phyloP scores from a whole-genome alignment of 164 flowering plant genomes.

The Santalum album region DNA sequence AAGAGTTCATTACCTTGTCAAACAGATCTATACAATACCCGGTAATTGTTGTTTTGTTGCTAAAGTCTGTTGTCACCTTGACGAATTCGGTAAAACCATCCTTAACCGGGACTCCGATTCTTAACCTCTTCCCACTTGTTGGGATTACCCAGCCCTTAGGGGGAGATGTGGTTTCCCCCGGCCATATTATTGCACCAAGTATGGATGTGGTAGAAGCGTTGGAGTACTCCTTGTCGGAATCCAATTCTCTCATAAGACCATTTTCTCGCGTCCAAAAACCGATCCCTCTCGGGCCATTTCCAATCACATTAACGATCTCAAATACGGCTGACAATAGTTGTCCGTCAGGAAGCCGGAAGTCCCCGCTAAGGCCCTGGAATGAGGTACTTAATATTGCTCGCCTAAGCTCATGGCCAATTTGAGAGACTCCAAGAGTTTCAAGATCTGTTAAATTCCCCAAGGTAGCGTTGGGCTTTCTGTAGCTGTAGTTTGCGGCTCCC shows the following conservation, averaged over 20 bases:
- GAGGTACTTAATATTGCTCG: neutral
- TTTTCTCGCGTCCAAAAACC: constrained; percentile 15
- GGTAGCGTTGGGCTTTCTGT: neutral
- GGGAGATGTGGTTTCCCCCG: constrained; percentile 15
- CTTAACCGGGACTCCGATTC: constrained; percentile 26
- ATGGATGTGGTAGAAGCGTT: constrained; percentile 5
- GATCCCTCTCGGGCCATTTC: constrained; percentile 4
- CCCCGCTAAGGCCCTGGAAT: constrained; percentile 11
- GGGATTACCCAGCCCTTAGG: constrained; percentile 29
- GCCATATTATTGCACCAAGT: constrained; percentile 24
- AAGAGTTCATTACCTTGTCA: constrained; percentile 7
- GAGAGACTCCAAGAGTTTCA: constrained; percentile 9
- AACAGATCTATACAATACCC: constrained; percentile 33
- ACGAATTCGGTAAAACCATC: constrained; percentile 25
- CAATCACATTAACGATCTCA: constrained; percentile 11
- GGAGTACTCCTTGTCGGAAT: neutral
- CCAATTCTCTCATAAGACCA: constrained; percentile 14
- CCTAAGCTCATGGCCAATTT: constrained; percentile 8
- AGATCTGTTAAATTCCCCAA: constrained; percentile 4
- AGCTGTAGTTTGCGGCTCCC: neutral
- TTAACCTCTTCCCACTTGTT: constrained; percentile 18
- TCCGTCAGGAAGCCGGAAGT: constrained; percentile 7
- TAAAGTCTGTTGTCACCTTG: constrained; percentile 12
- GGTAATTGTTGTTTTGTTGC: constrained; percentile 5
- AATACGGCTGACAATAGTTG: constrained; percentile 2